These are phyloP conservation scores for Lichina pygmaea DNA, from an alignment of 495 filamentous ascomycete genomes.

Conservation along the genomic window DNA sequence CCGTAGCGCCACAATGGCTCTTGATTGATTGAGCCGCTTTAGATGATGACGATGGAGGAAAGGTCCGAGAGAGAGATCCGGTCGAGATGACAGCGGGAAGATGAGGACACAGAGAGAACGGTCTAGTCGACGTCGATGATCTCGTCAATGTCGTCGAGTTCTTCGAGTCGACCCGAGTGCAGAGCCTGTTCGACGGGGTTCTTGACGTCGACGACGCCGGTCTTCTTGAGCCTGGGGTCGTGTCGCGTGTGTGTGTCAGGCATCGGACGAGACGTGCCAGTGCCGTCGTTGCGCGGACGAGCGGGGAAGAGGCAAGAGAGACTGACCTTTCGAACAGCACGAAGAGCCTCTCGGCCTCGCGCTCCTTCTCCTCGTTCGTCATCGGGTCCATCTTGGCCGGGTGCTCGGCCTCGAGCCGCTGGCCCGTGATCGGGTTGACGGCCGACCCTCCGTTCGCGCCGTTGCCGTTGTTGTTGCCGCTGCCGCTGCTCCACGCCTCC, in stretches of 20 bases:
- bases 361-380: constrained; percentile 76
- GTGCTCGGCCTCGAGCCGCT: constrained; percentile 45
- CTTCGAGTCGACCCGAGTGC: constrained; percentile 55
- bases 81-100: too few species aligned
- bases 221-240: constrained; percentile 41
- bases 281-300: background rate
- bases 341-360: constrained; percentile 80
- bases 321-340: constrained; percentile 75
- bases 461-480: constrained; percentile 11
- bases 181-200: constrained; percentile 63
- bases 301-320: background rate
- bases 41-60: too few species aligned
- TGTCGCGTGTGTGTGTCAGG: too few species aligned
- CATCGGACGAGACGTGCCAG: constrained; percentile 5
- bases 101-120: too few species aligned
- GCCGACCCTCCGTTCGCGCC: constrained; percentile 6
- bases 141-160: constrained; percentile 15
- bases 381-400: constrained; percentile 33
- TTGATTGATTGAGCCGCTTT: too few species aligned
- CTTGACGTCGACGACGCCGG: constrained; percentile 56
- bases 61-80: too few species aligned
- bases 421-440: constrained; percentile 84
- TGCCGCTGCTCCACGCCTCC: constrained; percentile 24
- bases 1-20: too few species aligned
- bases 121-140: too few species aligned